Conservation (phyloP, 2,329 filamentous ascomycete genomes). For the Penicillium sumatraense region DNA sequence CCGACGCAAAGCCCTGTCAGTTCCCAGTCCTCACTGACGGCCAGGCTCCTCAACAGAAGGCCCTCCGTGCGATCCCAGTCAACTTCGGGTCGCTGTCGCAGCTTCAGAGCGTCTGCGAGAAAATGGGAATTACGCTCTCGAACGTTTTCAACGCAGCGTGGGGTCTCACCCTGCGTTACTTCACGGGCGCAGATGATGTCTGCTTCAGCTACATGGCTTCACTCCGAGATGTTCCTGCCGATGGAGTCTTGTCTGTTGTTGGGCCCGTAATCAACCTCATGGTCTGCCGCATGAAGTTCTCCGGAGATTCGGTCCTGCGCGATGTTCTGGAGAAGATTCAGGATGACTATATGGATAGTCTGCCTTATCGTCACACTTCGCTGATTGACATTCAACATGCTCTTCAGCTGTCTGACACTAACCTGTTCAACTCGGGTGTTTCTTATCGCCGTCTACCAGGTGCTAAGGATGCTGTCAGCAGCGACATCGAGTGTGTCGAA, state of each 20-base stretch:
- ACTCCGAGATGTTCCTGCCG: constrained; percentile 46
- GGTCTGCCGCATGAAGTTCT: constrained; percentile 48
- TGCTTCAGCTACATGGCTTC: constrained; percentile 53
- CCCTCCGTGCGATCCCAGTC: constrained; percentile 36
- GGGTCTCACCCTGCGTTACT: constrained; percentile 64
- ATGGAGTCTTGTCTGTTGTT: constrained; percentile 47
- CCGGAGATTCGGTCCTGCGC: constrained; percentile 35
- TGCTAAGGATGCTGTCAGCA: constrained; percentile 27
- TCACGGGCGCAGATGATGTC: constrained; percentile 72
- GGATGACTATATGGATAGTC: constrained; percentile 51
- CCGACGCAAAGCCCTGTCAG: constrained; percentile 38
- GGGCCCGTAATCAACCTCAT: constrained; percentile 54
- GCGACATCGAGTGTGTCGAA: constrained; percentile 45
- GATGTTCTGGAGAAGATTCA: constrained; percentile 49
- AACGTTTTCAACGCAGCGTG: constrained; percentile 73
- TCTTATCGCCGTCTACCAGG: constrained; percentile 51
- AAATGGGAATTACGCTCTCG: constrained; percentile 52
- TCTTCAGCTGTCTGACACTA: constrained; percentile 41
- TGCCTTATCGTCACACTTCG: constrained; percentile 50
- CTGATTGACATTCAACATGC: constrained; percentile 54
- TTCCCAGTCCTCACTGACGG: constrained; percentile 43
- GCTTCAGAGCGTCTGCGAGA: constrained; percentile 47
- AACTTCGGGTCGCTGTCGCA: constrained; percentile 32
- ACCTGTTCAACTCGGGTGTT: constrained; percentile 54
- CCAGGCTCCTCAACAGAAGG: constrained; percentile 18